Base-by-base conservation (phyloP, 257 asterid species). In the Fraxinus excelsior region DNA sequence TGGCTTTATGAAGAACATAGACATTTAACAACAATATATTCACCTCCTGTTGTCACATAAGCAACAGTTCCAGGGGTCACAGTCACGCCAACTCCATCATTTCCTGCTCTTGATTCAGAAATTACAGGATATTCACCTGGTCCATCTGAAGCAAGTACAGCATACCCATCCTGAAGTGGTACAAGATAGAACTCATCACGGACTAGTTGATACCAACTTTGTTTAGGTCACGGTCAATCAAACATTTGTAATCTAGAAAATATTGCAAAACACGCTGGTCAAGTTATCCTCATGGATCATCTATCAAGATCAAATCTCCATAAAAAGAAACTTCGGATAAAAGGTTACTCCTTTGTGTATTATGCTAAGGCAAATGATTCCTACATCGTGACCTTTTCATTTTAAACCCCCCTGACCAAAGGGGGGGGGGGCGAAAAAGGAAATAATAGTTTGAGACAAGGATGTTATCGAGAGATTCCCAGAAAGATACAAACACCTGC, bases 41-140 rank as follows among this genome's bases (percentile, higher is more conserved):
- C 77, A 87, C 99, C 98, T 83, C 98, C 99, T 28, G 98, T 96
- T 26, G 99, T 96, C 69, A 96, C 94, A 74, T 93, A 95, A 68
- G 99, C 96, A 82, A 89, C 78, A 73, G 94, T 91, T 84, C 98
- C 98, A 34, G 94, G 84, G 44, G 90, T 86, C 80, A 95, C 87
- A 9, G 88, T 86, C 72, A 85, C 88, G 37, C 90, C 97, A 80
- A 93, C 51, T 35, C 86, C 99, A 82, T 95, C 98, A 82, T 93
- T 87, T 76, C 99, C 99, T 0, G 99, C 99, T 87, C 99, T 91
- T 49, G 99, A 93, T 91, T 95, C 98, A 0, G 92, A 83, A 74
- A 93, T 89, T 60, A 95, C 93, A 38, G 94, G 88, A 87, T 91
- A 96, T 74, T 86, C 96, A 34, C 99, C 99, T 5, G 93, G 92